Conservation (phyloP, 1,139 yeast genomes). For the Candida pseudocylindracea region DNA sequence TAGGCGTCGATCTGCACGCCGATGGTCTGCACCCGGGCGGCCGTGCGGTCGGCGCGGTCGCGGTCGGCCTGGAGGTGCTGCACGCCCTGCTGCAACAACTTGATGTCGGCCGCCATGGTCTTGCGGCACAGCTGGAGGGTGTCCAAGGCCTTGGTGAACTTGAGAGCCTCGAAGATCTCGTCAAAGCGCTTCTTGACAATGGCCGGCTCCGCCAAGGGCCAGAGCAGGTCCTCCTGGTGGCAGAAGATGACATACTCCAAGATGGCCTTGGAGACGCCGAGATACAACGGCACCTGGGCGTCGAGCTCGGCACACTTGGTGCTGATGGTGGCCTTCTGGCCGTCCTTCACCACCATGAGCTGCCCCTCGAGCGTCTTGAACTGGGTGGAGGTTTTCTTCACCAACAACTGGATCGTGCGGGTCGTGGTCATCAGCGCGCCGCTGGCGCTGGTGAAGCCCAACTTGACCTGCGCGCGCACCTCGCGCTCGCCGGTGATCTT, state of each 20-base stretch:
- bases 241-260: slow-evolving; percentile 88
- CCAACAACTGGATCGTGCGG: slow-evolving; percentile 53
- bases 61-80: slow-evolving; percentile 54
- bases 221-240: slow-evolving; percentile 90
- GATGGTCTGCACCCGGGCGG: slow-evolving; percentile 22
- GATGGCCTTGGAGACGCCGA: slow-evolving; percentile 79
- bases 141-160: slow-evolving; percentile 79
- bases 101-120: slow-evolving; percentile 55
- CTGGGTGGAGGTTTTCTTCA: slow-evolving; percentile 35
- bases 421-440: slow-evolving; percentile 72
- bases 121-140: slow-evolving; percentile 54
- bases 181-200: slow-evolving; percentile 79
- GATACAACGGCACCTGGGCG: slow-evolving; percentile 49
- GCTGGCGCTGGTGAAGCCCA: slow-evolving; percentile 60
- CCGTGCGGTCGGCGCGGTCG: slow-evolving; percentile 43
- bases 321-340: slow-evolving; percentile 53
- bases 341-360: slow-evolving; percentile 38
- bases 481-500: slow-evolving; percentile 53
- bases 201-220: slow-evolving; percentile 94
- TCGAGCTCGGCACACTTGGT: slow-evolving; percentile 79
- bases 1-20: slow-evolving; percentile 19
- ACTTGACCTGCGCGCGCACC: slow-evolving; percentile 75
- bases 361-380: slow-evolving; percentile 89
- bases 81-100: slow-evolving; percentile 55
- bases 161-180: slow-evolving; percentile 89